These are phyloP conservation scores for Pseudonitzschia delicatissima DNA, from an alignment of 108 stramenopile species.

Conservation along the genomic window DNA sequence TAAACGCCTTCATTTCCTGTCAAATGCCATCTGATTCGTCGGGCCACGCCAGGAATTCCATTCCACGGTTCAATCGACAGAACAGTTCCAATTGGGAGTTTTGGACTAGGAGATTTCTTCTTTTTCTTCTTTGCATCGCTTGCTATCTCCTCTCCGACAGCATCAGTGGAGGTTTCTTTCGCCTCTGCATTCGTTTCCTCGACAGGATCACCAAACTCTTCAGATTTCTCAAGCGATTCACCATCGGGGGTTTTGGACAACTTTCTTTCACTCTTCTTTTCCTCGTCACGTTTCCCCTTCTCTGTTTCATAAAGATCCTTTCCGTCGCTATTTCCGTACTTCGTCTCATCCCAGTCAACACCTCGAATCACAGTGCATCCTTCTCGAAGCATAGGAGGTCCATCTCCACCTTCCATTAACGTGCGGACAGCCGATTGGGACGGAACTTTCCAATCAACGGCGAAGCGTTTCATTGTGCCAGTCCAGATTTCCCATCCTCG, in stretches of 20 bases:
- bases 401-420: slow-evolving; percentile 86
- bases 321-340: slow-evolving; percentile 62
- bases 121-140: slow-evolving; percentile 36
- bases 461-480: slow-evolving; percentile 52
- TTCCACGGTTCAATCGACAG: slow-evolving; percentile 74
- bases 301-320: slow-evolving; percentile 69
- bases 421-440: slow-evolving; percentile 58
- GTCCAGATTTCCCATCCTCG: slow-evolving; percentile 64
- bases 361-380: slow-evolving; percentile 77
- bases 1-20: slow-evolving; percentile 81
- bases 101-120: slow-evolving; percentile 61
- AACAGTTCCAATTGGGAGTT: slow-evolving; percentile 82
- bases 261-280: slow-evolving; percentile 28
- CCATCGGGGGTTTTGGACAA: slow-evolving; percentile 20
- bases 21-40: slow-evolving; percentile 76
- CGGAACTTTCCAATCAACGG: slow-evolving; percentile 73
- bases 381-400: slow-evolving; percentile 78
- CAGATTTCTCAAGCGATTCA: slow-evolving; percentile 23
- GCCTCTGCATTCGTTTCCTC: slow-evolving; percentile 10
- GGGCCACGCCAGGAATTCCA: slow-evolving; percentile 66
- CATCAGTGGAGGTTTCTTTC: neutral
- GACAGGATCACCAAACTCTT: slow-evolving; percentile 5
- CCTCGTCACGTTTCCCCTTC: slow-evolving; percentile 56
- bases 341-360: slow-evolving; percentile 52
- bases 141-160: slow-evolving; percentile 11